phyloP scores from a whole-genome alignment of 2,329 filamentous ascomycete species.

The Paracorniculantispora psalliotae region DNA sequence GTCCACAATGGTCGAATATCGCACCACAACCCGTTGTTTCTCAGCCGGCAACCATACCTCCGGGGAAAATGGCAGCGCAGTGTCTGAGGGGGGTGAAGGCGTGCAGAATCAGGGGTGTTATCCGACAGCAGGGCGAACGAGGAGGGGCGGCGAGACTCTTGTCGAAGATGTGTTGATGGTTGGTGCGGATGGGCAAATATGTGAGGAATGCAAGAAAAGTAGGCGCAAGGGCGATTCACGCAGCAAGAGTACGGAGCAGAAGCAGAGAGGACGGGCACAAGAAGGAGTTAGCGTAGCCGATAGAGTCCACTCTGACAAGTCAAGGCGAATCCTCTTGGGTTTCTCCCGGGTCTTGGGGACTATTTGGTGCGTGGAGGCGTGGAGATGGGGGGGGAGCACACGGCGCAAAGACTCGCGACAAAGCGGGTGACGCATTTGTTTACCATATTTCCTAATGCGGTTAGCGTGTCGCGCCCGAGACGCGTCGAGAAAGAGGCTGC shows the following conservation, averaged over 20 bases:
- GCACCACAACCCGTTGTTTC: conserved; percentile 2
- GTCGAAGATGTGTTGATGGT: background rate
- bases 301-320: conserved; percentile 3
- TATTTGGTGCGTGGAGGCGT: conserved; percentile 12
- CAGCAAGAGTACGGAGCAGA: background rate
- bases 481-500: conserved; percentile 24
- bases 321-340: conserved; percentile 5
- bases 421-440: conserved; percentile 34
- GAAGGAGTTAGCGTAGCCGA: conserved; percentile 4
- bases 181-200: background rate
- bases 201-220: conserved; percentile 9
- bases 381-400: conserved; percentile 7
- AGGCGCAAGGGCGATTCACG: background rate
- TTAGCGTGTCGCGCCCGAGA: conserved; percentile 28
- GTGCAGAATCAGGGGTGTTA: background rate
- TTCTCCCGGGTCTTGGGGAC: background rate
- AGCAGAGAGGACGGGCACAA: background rate
- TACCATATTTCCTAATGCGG: conserved; percentile 26
- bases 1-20: conserved; percentile 4
- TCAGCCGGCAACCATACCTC: conserved; percentile 11
- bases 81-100: background rate
- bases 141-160: background rate
- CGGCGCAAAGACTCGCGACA: background rate
- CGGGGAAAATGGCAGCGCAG: background rate
- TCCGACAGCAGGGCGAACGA: background rate